These are phyloP conservation scores for Penicillium diatomitis DNA, from an alignment of 495 filamentous ascomycete species.

Conservation along the genomic window DNA sequence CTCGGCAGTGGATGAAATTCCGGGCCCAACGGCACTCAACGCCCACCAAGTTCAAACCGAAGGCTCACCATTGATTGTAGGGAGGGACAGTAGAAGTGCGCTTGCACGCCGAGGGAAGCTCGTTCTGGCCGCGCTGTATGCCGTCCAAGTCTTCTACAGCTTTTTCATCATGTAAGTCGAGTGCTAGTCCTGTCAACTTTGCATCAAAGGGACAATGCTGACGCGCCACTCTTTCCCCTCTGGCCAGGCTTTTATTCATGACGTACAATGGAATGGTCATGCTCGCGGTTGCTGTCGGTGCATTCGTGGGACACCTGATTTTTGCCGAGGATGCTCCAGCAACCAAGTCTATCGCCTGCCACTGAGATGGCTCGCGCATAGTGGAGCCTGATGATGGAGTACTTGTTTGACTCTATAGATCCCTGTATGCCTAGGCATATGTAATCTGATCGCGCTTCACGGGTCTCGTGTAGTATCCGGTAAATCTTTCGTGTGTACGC, in stretches of 20 bases:
- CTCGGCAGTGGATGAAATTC: slow-evolving; percentile 39
- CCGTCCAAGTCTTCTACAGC: slow-evolving; percentile 91
- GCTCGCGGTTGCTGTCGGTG: slow-evolving; percentile 80
- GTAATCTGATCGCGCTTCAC: too few species aligned
- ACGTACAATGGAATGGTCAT: slow-evolving; percentile 99
- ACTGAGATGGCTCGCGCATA: slow-evolving; percentile 38
- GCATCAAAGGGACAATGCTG: not conserved
- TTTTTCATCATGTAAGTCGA: slow-evolving; percentile 96
- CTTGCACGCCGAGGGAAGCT: slow-evolving; percentile 54
- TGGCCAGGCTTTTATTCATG: slow-evolving; percentile 89
- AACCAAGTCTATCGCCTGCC: slow-evolving; percentile 82
- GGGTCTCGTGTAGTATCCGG: too few species aligned
- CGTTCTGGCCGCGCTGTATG: slow-evolving; percentile 77
- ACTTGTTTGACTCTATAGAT: too few species aligned
- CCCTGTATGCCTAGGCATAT: too few species aligned
- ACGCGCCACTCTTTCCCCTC: not conserved
- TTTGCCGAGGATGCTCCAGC: slow-evolving; percentile 63
- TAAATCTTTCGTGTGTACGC: not conserved
- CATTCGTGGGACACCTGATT: slow-evolving; percentile 76
- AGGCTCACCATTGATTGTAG: slow-evolving; percentile 67
- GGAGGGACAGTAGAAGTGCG: slow-evolving; percentile 38
- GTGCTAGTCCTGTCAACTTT: not conserved
- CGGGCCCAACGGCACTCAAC: slow-evolving; percentile 23
- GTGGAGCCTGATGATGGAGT: not conserved
- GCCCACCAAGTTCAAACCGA: slow-evolving; percentile 30